phyloP scores from a whole-genome alignment of 352 stramenopile species.

The Globisporangium iwayamae region DNA sequence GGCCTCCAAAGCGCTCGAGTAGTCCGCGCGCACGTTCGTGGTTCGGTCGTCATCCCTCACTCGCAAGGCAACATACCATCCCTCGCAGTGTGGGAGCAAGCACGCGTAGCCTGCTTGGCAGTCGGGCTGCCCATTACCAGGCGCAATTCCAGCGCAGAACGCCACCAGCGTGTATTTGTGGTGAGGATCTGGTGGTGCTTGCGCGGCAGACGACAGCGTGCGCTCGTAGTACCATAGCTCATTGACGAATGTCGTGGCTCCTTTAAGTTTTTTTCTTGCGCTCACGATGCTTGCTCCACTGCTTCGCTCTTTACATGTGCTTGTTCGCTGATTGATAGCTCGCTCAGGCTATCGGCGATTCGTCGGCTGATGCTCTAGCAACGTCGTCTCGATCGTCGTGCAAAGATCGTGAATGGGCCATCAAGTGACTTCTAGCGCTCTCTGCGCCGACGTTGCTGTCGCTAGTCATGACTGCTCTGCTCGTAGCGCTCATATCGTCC shows the following conservation, averaged over 20 bases:
- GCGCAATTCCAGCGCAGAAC: slow-evolving; percentile 73
- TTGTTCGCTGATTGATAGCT: neutral
- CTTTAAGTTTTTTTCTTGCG: neutral
- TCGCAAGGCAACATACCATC: slow-evolving; percentile 63
- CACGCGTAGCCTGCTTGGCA: slow-evolving; percentile 69
- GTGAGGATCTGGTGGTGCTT: slow-evolving; percentile 40
- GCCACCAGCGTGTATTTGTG: slow-evolving; percentile 55
- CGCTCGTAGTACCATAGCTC: slow-evolving; percentile 9
- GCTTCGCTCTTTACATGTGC: neutral
- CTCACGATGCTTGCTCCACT: neutral
- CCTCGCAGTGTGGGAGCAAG: slow-evolving; percentile 60
- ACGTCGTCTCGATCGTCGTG: neutral
- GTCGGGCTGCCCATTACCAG: slow-evolving; percentile 50
- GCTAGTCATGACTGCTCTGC: neutral
- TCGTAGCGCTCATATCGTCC: neutral
- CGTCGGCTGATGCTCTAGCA: neutral
- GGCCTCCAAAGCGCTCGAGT: slow-evolving; percentile 28
- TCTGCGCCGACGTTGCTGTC: neutral
- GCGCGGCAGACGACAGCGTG: neutral
- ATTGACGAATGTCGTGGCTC: neutral
- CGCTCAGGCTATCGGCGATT: neutral
- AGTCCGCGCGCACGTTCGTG: slow-evolving; percentile 34
- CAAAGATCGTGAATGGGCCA: too few relatives aligned
- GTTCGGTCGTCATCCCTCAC: slow-evolving; percentile 31
- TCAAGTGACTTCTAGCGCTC: neutral